These are phyloP conservation scores for Glebionis coronaria DNA, from an alignment of 129 eudicot genomes.

Conservation along the genomic window DNA sequence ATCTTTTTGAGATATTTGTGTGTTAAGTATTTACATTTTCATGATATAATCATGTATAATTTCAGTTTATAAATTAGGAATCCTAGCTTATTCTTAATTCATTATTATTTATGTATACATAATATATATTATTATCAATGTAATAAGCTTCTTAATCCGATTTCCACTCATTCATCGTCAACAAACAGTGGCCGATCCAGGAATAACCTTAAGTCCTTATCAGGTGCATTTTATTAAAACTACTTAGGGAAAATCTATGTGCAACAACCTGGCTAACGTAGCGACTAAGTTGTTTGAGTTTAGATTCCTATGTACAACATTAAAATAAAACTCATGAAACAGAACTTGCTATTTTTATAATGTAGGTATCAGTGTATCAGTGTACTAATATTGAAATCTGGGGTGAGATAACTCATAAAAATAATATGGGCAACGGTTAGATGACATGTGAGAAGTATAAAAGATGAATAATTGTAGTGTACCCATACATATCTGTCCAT, in stretches of 20 bases:
- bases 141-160: constrained; percentile 14
- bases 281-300: neutral
- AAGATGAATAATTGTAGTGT: constrained; percentile 38
- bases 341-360: neutral
- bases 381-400: constrained; percentile 7
- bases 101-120: constrained; percentile 32
- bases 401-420: neutral
- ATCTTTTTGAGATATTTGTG: constrained; percentile 14
- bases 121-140: constrained; percentile 15
- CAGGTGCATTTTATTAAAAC: too few species aligned
- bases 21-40: constrained; percentile 22
- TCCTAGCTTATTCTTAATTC: constrained; percentile 3
- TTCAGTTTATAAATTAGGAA: constrained; percentile 22
- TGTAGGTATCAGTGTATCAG: constrained; percentile 4
- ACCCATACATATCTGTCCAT: constrained; percentile 31
- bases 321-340: neutral
- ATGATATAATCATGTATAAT: constrained; percentile 27
- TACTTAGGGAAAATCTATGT: too few species aligned
- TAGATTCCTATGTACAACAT: neutral
- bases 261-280: too few species aligned
- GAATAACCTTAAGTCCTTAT: too few species aligned
- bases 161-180: neutral
- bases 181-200: too few species aligned
- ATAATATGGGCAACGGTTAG: constrained; percentile 26
- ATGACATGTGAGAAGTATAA: constrained; percentile 32